These are phyloP conservation scores for Colletotrichum liaoningense DNA, from an alignment of 2,329 filamentous ascomycete genomes.

Conservation along the genomic window DNA sequence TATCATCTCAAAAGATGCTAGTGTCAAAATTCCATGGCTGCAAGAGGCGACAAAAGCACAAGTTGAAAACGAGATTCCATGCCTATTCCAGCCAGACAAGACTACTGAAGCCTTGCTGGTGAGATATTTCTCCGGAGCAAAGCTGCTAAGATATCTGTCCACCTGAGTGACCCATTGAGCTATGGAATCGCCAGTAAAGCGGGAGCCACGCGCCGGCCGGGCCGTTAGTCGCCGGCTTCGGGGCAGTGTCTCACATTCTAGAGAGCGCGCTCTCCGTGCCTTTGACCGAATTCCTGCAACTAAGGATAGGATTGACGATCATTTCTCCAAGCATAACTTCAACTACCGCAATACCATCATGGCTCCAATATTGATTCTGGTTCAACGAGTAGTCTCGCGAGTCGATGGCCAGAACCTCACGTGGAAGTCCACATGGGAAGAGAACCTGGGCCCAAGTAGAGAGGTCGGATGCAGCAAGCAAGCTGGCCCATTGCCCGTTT, in stretches of 20 bases:
- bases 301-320: not conserved
- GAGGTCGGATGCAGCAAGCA: slow-evolving; percentile 20
- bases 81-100: not conserved
- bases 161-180: not conserved
- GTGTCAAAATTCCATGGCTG: not conserved
- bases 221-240: slow-evolving; percentile 27
- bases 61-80: not conserved
- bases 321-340: not conserved
- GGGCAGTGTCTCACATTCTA: slow-evolving; percentile 21
- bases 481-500: not conserved
- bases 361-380: not conserved
- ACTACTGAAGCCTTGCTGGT: not conserved
- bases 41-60: not conserved
- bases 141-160: not conserved
- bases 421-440: slow-evolving; percentile 17
- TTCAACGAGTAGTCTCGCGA: not conserved
- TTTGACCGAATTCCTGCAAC: not conserved
- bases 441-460: not conserved
- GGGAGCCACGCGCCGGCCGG: not conserved
- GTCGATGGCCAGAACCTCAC: slow-evolving; percentile 13
- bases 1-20: not conserved
- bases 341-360: not conserved
- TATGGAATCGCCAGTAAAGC: not conserved
- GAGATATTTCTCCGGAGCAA: not conserved
- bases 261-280: not conserved